Base-by-base conservation (phyloP, 345 rosid genomes). In the Angophora floribunda region DNA sequence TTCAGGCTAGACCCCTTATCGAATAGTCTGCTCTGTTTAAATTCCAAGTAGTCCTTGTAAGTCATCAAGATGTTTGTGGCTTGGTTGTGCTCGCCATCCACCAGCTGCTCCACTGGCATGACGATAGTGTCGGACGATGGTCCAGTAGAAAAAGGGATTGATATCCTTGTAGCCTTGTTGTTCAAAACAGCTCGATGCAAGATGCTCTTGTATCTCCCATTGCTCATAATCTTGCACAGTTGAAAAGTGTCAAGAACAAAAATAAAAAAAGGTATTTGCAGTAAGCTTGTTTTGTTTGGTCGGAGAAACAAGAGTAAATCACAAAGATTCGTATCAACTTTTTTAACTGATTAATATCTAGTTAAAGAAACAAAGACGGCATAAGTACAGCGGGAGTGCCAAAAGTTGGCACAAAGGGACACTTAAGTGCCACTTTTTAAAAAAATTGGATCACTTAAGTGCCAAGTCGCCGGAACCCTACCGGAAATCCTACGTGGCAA, bases 141-240 rank as follows among this genome's bases (percentile, higher is more conserved):
- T 44, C 90, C 88, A 44, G 30, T 26, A 13, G 57, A 16, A 19
- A 86, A 12, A 13, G 86, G 67, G 26, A 88, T 67, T 13, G 87
- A 88, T 36, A 88, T 70, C 90, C 90, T 88, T 51, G 51, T 21
- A 44, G 75, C n/a, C 24, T 26, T 50, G 51, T 44, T 52, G 44
- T 89, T 87, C 86, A 89, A 63, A 1, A 78, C 78, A 36, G 88
- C 90, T 55, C 86, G 84, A 21, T 88, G 89, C 36, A 88, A 4
- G 6, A 67, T 63, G 30, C 87, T 88, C 44, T 88, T 63, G 87
- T 88, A 88, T 49, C 65, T 85, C 41, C 87, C 89, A 65, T 88
- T 88, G 87, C 87, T 85, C 85, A 67, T 55, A 55, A 55, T 55
- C 61, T 55, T 55, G 61, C 61, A 55, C 61, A 21, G 28, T 55